Base-by-base conservation (phyloP, 805 yeast genomes). In the Kuraishia molischiana region DNA sequence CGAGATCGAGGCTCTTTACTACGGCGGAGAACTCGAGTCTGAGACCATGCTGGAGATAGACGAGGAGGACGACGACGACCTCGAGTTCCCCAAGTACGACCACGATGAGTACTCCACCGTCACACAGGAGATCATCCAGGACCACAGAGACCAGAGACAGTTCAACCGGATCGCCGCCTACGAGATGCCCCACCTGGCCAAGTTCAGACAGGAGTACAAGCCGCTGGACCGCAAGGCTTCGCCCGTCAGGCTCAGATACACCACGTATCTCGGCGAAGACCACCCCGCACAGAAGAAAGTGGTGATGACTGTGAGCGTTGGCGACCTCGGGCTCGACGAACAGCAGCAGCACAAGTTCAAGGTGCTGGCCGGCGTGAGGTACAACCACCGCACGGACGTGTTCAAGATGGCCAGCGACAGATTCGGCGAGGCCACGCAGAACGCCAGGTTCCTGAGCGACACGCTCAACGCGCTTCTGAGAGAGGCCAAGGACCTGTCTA, bases 111-210 rank as follows among this genome's bases (percentile, higher is more conserved):
- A 77, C 44, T 80, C 86, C 19, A 66, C 79, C 4, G 62, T 64
- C 11, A 94, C 92, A 18, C 94, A 81, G 48, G 79, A 81, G 49
- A 71, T 73, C 42, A 71, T 80, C 24, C 74, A 75, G 39, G 80
- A 76, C 45, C 84, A 77, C 50, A 73, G 97, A 52, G 80, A 75
- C 45, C 77, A 74, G 48, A 77, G 95, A 47, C 75, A 82, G 45
- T 77, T 79, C 50, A 79, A 79, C 52, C 72, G 97, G 49, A 67
- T 85, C 32, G 85, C 94, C 9, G 96, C 97, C 0, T 90, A 81
- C 61, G 97, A 90, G 56, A 71, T 90, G 67, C 98, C 98, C 5
- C 71, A 77, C 39, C 67, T 92, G 45, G 77, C 79, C 31, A 77
- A 85, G 56, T 83, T 69, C 54, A 79, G 90, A 48, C 77, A 81